Base-by-base conservation (phyloP, 2,329 filamentous ascomycete genomes). In the Colletotrichum plurivorum region DNA sequence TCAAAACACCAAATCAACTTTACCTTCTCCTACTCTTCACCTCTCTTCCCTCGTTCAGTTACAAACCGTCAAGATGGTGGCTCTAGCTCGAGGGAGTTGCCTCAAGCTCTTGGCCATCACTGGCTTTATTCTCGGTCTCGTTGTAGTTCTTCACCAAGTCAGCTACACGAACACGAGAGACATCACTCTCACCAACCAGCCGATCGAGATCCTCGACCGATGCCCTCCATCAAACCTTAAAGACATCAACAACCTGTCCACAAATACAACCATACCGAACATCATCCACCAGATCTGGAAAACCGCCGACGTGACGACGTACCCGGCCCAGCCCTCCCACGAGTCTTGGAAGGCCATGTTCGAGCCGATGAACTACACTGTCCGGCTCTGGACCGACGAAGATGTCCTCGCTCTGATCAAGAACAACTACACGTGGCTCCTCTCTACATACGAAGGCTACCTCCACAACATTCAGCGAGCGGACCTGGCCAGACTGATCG, bases 281-380 rank as follows among this genome's bases (percentile, higher is more conserved):
- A 54, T 65, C 4, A 39, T 74, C 2, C 74, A 75, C 39, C 74
- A 75, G 48, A 72, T 74, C 39, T 75, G 74, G 74, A 75, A 75
- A 9, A 68, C 69, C 9, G 43, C 51, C 1, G 25, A 75, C 36
- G 56, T 73, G 2, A 49, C 46, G 9, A 72, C 72, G 0, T 75
- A 75, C 22, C 62, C 73, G 0, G 49, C 68, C 4, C 20, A 18
- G 16, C 56, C 71, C 4, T 74, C 73, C 1, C 39, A 59, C 10
- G 57, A 54, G 10, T 27, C 52, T 2, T 75, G 74, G 74, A 69
- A 72, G 31, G n/a, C 56, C 5, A 46, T 18, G 13, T 58, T 73
- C 36, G 67, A 66, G 8, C 69, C 69, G 9, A n/a, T 54, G 4
- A 69, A 71, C 55, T 75, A 74, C 48, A 73, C 73, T 6, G 65